Base-by-base conservation (phyloP, 2,329 filamentous ascomycete genomes). In the Seiridium cupressi region DNA sequence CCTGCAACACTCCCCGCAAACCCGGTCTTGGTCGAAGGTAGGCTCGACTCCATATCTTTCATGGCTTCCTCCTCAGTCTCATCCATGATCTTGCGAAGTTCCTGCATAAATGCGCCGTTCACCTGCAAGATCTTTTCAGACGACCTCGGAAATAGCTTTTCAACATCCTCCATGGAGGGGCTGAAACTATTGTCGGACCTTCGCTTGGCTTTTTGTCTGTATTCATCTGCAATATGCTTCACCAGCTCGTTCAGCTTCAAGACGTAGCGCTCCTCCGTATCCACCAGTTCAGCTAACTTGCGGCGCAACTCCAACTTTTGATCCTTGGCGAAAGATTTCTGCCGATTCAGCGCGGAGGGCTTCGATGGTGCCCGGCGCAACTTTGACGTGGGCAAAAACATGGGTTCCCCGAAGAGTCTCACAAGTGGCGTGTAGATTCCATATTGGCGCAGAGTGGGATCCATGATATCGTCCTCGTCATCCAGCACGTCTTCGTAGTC, bases 201-300 rank as follows among this genome's bases (percentile, higher is more conserved):
- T 36, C 77, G 78, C 66, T 83, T 86, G 3, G 89, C 89, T 63
- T 87, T 89, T 55, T 88, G 79, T 38, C 91, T 87, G 68, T 96
- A 93, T 63, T 96, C 91, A 58, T 87, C 85, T 34, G 92, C 92
- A 36, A 97, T 87, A 61, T 89, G 86, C 63, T 90, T 87, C 47
- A 97, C 90, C 62, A 99, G 77, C 65, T 95, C 91, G 63, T 91
- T 86, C 60, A 99, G 77, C 74, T 98, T 97, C 68, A 85, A 83
- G 47, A 99, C 92, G 74, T 98, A 99, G 73, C 92, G 89, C 72
- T 95, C 92, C 73, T 99, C 95, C 0, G 95, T 99, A 69, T 96
- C 91, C 40, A 97, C 86, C 61, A 98, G 78, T 73, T 99, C 95
- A 61, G 86, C 88, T 82, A 99, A 88, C 73, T 97, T 94, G 74